Percentiles rank a stretch among this genome's conserved stretches.
These are phyloP conservation scores for Komagataella pseudopastoris DNA, from an alignment of 805 yeast genomes.

Conservation along the genomic window DNA sequence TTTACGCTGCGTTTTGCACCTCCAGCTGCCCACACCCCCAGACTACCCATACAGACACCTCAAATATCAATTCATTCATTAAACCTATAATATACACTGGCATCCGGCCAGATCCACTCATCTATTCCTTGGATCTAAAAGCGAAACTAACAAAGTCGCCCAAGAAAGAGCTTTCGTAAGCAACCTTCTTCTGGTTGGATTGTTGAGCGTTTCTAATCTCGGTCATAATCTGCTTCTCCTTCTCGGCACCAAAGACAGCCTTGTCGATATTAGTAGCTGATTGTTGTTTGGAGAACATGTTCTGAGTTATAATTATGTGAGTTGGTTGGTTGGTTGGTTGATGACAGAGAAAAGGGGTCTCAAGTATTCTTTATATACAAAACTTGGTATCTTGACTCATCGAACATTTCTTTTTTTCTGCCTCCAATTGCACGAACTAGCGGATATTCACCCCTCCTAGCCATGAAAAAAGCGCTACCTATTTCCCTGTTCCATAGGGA, in stretches of 20 bases:
- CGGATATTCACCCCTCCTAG: background rate
- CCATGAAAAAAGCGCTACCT: background rate
- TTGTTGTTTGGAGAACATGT: background rate
- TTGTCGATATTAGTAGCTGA: background rate
- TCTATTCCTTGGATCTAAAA: constrained; percentile 7
- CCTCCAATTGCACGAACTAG: background rate
- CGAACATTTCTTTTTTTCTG: background rate
- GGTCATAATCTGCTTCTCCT: constrained; percentile 24
- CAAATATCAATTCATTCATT: background rate
- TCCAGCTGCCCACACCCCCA: background rate
- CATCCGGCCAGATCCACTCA: background rate
- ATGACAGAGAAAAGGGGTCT: background rate
- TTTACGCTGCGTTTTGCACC: background rate
- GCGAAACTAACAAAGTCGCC: constrained; percentile 19
- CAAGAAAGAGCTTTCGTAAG: constrained; percentile 14
- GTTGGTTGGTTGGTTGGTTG: background rate
- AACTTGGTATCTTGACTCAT: background rate
- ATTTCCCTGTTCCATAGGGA: background rate
- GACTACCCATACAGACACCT: background rate
- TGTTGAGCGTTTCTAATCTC: constrained; percentile 17
- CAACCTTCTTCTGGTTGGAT: constrained; percentile 10
- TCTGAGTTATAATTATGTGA: background rate
- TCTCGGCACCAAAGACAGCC: constrained; percentile 20
- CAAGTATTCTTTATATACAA: background rate
- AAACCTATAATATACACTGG: background rate